Percentiles rank a stretch among this genome's conserved stretches.
Evolutionary conservation across 148 eudicot species (phyloP).

Genomic region (Rhododendron simsii): DNA sequence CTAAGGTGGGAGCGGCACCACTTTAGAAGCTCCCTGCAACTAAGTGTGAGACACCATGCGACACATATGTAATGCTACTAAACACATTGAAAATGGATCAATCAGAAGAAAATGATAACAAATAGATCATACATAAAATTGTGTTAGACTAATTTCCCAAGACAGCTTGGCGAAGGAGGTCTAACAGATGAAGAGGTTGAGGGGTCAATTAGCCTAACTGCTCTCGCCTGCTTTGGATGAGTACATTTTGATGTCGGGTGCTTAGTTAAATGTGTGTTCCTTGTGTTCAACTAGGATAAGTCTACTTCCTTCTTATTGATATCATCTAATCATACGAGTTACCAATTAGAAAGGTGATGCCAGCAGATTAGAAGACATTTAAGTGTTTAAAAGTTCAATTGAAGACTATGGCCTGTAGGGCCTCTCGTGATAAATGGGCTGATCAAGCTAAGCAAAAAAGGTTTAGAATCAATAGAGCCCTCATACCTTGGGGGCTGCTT

Average conservation of each 20-base stretch:
- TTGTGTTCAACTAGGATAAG: neutral
- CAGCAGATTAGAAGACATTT: neutral
- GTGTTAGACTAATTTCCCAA: neutral
- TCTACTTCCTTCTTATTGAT: neutral
- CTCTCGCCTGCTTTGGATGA: neutral
- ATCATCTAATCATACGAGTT: neutral
- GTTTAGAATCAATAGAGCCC: neutral
- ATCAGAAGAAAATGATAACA: neutral
- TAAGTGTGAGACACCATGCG: neutral
- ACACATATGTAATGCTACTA: neutral
- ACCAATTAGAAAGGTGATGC: neutral
- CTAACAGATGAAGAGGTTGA: neutral
- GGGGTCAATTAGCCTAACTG: neutral
- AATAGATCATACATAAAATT: neutral
- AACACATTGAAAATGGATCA: neutral
- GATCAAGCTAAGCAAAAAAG: neutral
- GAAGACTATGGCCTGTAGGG: neutral
- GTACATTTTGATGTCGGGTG: neutral
- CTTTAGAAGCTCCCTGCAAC: too few relatives aligned
- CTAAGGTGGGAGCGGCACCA: too few relatives aligned
- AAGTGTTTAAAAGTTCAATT: neutral
- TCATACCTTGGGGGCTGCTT: conserved; percentile 74
- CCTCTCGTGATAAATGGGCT: neutral
- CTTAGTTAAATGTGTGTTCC: neutral
- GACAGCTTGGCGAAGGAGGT: neutral